A percentile compares a stretch with the other conserved stretches of the same genome.
These are phyloP conservation scores for Oleoguttula mirabilis DNA, from an alignment of 495 filamentous ascomycete genomes.

Conservation along the genomic window DNA sequence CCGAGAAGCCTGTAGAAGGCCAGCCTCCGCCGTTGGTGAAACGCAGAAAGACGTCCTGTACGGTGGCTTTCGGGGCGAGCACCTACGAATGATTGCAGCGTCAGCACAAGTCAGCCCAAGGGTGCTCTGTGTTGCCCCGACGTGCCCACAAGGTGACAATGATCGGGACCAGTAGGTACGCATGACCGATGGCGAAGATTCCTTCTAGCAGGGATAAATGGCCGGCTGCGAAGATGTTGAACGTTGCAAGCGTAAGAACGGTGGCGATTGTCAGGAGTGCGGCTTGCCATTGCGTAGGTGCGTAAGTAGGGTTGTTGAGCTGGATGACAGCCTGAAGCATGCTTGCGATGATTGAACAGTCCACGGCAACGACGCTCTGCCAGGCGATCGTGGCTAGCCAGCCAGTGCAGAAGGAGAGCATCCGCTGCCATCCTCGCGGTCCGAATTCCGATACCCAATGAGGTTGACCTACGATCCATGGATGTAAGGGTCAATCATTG, in stretches of 20 bases:
- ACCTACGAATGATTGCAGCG: too few species aligned
- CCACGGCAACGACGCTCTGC: conserved; percentile 15
- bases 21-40: conserved; percentile 17
- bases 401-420: conserved; percentile 23
- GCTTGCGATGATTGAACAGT: conserved; percentile 18
- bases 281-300: conserved; percentile 22
- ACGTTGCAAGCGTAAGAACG: conserved; percentile 4
- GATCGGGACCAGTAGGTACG: background rate
- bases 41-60: conserved; percentile 6
- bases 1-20: conserved; percentile 5
- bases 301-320: conserved; percentile 20
- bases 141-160: background rate
- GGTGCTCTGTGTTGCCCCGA: too few species aligned
- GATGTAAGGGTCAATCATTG: too few species aligned
- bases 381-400: conserved; percentile 16
- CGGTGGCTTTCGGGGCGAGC: conserved; percentile 1
- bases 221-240: conserved; percentile 21
- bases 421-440: conserved; percentile 16
- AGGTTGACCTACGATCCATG: background rate
- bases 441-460: conserved; percentile 19
- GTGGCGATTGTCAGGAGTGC: conserved; percentile 19
- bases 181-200: conserved; percentile 13
- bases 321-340: conserved; percentile 24
- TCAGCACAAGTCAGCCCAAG: too few species aligned
- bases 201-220: conserved; percentile 20